Evolutionary conservation across 495 filamentous ascomycete genomes (phyloP).

Genomic region (Astrocystis sublimbata): DNA sequence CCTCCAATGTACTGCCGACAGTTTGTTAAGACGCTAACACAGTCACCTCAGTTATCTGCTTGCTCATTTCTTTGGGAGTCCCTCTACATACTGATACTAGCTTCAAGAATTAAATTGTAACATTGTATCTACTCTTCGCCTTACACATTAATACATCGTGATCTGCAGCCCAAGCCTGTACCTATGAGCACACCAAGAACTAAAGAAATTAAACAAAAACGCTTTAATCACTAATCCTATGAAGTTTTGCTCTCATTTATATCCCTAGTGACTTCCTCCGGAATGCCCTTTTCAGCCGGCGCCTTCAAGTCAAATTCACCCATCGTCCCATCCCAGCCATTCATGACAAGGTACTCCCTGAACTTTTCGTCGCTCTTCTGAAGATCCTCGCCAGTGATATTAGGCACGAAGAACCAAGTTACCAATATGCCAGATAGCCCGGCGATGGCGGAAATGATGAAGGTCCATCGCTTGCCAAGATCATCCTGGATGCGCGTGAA

Average conservation of each 20-base stretch:
- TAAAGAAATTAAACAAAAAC: not conserved
- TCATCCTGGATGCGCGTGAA: conserved; percentile 45
- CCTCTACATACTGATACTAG: too few species aligned
- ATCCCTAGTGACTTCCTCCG: conserved; percentile 2
- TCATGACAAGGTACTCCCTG: conserved; percentile 45
- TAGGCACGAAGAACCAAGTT: conserved; percentile 53
- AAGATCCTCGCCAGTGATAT: conserved; percentile 49
- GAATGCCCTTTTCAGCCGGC: not conserved
- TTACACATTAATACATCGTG: too few species aligned
- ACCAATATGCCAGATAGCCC: conserved; percentile 53
- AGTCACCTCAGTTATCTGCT: too few species aligned
- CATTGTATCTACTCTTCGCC: too few species aligned
- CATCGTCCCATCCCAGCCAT: conserved; percentile 53
- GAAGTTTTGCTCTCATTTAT: not conserved
- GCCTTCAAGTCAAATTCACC: conserved; percentile 29
- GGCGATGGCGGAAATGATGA: conserved; percentile 55
- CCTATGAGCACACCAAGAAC: not conserved
- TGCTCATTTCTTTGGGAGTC: too few species aligned
- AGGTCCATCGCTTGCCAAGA: conserved; percentile 53
- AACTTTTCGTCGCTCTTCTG: conserved; percentile 46
- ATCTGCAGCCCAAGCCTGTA: not conserved
- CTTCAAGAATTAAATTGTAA: too few species aligned
- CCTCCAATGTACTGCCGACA: too few species aligned
- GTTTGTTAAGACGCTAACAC: too few species aligned
- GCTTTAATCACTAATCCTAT: not conserved